Evolutionary conservation across 2,329 filamentous ascomycete genomes (phyloP).

Genomic region (Magnaporthiopsis poae): DNA sequence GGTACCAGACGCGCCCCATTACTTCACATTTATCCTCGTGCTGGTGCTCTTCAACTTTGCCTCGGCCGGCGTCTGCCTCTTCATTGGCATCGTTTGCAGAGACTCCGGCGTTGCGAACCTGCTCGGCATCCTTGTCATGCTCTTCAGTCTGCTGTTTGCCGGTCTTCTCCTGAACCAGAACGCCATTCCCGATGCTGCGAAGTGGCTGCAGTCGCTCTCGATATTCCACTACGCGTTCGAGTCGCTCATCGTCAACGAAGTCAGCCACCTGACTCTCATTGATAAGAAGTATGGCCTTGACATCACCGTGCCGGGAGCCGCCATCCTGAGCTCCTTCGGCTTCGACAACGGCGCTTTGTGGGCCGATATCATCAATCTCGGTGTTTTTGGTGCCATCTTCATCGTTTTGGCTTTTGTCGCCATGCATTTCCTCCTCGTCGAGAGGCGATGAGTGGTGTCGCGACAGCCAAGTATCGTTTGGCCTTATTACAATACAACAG

Average conservation of each 20-base stretch:
- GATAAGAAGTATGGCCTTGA: slow-evolving; percentile 94
- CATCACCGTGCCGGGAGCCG: slow-evolving; percentile 88
- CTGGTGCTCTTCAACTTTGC: slow-evolving; percentile 93
- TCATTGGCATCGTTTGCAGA: slow-evolving; percentile 90
- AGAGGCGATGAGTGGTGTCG: slow-evolving; percentile 54
- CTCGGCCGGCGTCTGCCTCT: slow-evolving; percentile 83
- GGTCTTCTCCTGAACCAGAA: slow-evolving; percentile 90
- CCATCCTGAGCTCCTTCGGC: slow-evolving; percentile 88
- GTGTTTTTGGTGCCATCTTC: slow-evolving; percentile 71
- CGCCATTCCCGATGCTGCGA: slow-evolving; percentile 71
- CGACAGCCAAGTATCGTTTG: background rate
- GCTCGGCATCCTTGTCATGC: slow-evolving; percentile 89
- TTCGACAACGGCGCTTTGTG: slow-evolving; percentile 83
- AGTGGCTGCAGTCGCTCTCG: slow-evolving; percentile 86
- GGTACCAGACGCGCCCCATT: slow-evolving; percentile 69
- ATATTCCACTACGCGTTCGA: slow-evolving; percentile 99
- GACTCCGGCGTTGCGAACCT: slow-evolving; percentile 86
- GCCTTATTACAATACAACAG: background rate
- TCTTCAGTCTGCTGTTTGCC: slow-evolving; percentile 90
- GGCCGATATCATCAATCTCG: slow-evolving; percentile 72
- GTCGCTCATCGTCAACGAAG: slow-evolving; percentile 92
- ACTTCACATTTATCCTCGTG: slow-evolving; percentile 83
- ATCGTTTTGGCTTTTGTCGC: slow-evolving; percentile 79
- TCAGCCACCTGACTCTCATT: slow-evolving; percentile 75
- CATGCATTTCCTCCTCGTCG: slow-evolving; percentile 87